Evolutionary conservation across 1,284 basidiomycete species (phyloP).

Genomic region (Cryptococcus hybrid): DNA sequence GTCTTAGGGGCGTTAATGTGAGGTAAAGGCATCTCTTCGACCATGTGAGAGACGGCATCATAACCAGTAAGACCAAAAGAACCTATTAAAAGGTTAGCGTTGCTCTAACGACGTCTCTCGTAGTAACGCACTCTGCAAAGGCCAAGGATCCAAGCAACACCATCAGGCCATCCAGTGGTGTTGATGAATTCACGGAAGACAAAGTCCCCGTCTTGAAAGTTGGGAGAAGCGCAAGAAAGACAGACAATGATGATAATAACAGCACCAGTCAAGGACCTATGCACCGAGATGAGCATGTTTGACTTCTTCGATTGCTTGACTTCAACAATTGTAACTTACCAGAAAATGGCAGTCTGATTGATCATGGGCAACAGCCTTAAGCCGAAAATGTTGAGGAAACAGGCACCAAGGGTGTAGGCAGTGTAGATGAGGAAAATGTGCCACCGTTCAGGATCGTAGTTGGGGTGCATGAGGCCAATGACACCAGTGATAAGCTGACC

Average conservation of each 20-base stretch:
- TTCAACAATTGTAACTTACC: conserved; percentile 26
- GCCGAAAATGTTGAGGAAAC: conserved; percentile 40
- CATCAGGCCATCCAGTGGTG: conserved; percentile 53
- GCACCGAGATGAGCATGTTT: no score
- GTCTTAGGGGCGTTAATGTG: conserved; percentile 43
- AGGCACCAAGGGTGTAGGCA: conserved; percentile 31
- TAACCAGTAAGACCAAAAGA: conserved; percentile 50
- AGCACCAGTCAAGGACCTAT: conserved; percentile 47
- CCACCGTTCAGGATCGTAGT: conserved; percentile 34
- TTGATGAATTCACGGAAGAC: conserved; percentile 52
- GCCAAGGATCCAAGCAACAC: conserved; percentile 52
- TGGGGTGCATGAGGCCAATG: conserved; percentile 42
- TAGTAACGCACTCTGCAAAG: conserved; percentile 43
- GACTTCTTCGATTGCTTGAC: no score
- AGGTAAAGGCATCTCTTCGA: conserved; percentile 44
- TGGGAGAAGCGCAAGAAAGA: conserved; percentile 38
- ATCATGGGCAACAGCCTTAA: conserved; percentile 37
- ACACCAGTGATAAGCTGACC: conserved; percentile 45
- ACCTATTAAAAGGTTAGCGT: conserved; percentile 14
- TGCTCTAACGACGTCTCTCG: not conserved
- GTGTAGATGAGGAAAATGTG: conserved; percentile 40
- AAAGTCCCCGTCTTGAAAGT: conserved; percentile 48
- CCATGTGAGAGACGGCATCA: conserved; percentile 40
- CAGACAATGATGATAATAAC: conserved; percentile 50
- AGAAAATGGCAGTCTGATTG: conserved; percentile 45